Evolutionary conservation across 1,139 yeast genomes (phyloP), one percentile per base, ranked within the genome.

Genomic region (Zygoascus meyerae): DNA sequence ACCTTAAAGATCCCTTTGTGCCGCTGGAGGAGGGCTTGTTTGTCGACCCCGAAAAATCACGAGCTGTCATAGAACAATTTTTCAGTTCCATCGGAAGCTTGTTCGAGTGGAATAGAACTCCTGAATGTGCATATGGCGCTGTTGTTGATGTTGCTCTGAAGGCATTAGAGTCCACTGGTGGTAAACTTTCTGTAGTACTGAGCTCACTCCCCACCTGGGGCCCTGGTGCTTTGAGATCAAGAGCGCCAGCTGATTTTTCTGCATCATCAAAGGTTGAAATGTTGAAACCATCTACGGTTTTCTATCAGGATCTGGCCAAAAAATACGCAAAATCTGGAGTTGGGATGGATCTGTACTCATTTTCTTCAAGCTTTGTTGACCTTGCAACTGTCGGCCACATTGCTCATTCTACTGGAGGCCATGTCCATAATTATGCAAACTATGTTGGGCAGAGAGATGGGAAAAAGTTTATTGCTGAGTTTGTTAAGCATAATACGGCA

Each of bases 11-110:
- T 51, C 85, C 90, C 2, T 87, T 89, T 58, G 72, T 90, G 21
- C 99, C 99, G 2, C 73, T 90, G 52, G 69, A 70, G 52, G 77
- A 75, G 1, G 97, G 97, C 0, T 65, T 90, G 34, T 89, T 89
- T 66, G 95, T 79, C 6, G 89, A 84, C 54, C 89, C 95, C 0
- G 69, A 68, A 6, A 86, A 81, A 50, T 77, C 87, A 18, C 71
- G 80, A 50, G 61, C 66, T 40, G 78, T 78, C 10, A 81, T 92
- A 47, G 86, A 83, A 44, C 80, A 77, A 49, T 79, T 92, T 1
- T 73, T 94, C 49, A 75, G 75, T 50, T 71, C 77, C 45, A 70
- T 92, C 47, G 86, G 83, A 51, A 67, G 67, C 29, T 60, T 72
- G 29, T 71, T 72, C 48, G 65, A 66, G 12, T 67, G 69, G 16